These are phyloP conservation scores for Nakataea oryzae DNA, from an alignment of 2,329 filamentous ascomycete genomes.

Conservation along the genomic window DNA sequence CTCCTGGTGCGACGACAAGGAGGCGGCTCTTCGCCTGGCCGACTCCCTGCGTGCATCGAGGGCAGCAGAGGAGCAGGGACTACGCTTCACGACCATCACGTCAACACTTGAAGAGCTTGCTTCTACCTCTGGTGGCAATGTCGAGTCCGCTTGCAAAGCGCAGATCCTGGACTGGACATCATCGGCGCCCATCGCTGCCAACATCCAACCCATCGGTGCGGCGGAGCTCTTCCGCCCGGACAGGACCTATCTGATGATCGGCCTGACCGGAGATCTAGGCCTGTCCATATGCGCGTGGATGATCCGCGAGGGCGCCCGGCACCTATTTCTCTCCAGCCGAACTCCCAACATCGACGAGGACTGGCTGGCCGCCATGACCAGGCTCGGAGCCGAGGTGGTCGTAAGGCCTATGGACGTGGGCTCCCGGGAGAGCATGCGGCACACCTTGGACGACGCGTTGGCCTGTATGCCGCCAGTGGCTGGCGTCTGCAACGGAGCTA, in stretches of 20 bases:
- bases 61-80: no score
- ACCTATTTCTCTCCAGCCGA: constrained; percentile 25
- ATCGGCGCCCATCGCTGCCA: not conserved
- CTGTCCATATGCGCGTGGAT: constrained; percentile 25
- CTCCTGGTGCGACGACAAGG: no score
- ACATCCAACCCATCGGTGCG: not conserved
- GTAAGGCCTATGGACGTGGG: constrained; percentile 14
- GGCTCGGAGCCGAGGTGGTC: constrained; percentile 7
- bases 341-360: constrained; percentile 17
- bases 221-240: not conserved
- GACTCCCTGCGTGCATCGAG: no score
- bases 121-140: not conserved
- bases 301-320: constrained; percentile 20
- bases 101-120: not conserved
- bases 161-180: not conserved
- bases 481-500: not conserved
- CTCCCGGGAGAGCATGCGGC: not conserved
- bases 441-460: not conserved
- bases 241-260: constrained; percentile 20
- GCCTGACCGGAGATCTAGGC: constrained; percentile 21
- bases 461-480: not conserved
- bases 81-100: no score
- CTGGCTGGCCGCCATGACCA: constrained; percentile 8
- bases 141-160: not conserved
- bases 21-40: no score